Percentiles rank a stretch among this genome's conserved stretches.
Evolutionary conservation across 495 filamentous ascomycete species (phyloP).

Genomic region (Aspergillus mulundensis): DNA sequence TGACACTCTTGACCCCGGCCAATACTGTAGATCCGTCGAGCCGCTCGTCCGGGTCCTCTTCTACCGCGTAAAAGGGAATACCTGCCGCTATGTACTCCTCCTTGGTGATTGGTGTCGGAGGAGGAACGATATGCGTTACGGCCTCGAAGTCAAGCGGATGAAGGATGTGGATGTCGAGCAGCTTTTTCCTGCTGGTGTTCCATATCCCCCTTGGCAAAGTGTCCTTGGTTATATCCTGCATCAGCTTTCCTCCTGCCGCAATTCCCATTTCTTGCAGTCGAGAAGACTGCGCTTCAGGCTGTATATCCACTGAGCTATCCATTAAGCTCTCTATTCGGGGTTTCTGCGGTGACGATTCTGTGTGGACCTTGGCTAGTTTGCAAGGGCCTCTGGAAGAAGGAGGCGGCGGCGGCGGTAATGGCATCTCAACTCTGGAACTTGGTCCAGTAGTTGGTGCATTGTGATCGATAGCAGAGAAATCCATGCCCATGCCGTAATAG

Average conservation of each 20-base stretch:
- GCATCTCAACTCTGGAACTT: too few relatives aligned
- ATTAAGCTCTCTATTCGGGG: too few relatives aligned
- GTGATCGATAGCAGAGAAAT: too few relatives aligned
- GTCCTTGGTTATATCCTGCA: neutral
- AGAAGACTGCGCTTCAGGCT: too few relatives aligned
- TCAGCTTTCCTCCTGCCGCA: neutral
- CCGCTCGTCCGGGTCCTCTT: neutral
- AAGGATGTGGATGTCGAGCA: neutral
- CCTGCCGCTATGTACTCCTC: neutral
- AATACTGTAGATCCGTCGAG: neutral
- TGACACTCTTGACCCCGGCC: neutral
- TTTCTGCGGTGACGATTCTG: too few relatives aligned
- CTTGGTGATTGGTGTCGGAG: neutral
- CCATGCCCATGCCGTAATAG: too few relatives aligned
- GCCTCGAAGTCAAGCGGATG: neutral
- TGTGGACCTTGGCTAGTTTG: too few relatives aligned
- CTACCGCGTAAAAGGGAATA: neutral
- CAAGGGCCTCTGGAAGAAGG: too few relatives aligned
- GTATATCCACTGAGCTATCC: too few relatives aligned
- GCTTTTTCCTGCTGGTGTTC: neutral
- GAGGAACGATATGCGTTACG: neutral
- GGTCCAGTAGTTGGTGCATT: too few relatives aligned
- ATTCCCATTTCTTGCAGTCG: neutral
- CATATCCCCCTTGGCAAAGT: neutral
- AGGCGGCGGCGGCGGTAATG: too few relatives aligned